These are phyloP conservation scores for Hyaloscypha hepaticicola DNA, from an alignment of 495 filamentous ascomycete species.

Conservation along the genomic window DNA sequence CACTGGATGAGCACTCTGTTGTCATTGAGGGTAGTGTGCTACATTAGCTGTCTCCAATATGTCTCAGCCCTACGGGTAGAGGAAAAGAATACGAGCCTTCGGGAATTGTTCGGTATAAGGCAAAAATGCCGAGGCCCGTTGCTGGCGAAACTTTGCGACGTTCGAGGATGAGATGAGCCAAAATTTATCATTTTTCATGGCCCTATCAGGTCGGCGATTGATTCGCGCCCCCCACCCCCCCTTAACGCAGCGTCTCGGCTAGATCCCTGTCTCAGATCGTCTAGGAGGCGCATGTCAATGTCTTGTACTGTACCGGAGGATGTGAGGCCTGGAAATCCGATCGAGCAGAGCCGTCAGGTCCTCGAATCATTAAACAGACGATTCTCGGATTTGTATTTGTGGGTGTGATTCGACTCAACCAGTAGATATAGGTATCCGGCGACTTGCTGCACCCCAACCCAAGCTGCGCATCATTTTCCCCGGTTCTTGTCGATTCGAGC, in stretches of 20 bases:
- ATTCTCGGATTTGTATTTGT: background rate
- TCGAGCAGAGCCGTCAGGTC: background rate
- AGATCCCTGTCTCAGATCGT: conserved; percentile 26
- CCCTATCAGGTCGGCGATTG: background rate
- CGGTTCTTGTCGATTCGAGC: conserved; percentile 22
- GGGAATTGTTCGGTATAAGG: background rate
- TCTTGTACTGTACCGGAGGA: too few species aligned
- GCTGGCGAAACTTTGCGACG: conserved; percentile 11
- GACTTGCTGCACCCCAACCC: background rate
- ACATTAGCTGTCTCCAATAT: conserved; percentile 20
- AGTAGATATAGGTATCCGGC: background rate
- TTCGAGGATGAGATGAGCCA: conserved; percentile 16
- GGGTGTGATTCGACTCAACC: background rate
- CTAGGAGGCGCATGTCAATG: background rate
- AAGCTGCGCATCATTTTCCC: background rate
- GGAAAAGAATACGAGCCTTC: background rate
- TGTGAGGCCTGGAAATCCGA: background rate
- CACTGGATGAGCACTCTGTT: background rate
- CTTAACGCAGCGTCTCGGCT: background rate
- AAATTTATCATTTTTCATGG: background rate
- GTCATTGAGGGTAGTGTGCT: conserved; percentile 1
- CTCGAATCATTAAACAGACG: too few species aligned
- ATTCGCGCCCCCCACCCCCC: background rate
- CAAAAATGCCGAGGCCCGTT: background rate
- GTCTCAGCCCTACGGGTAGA: conserved; percentile 29